Evolutionary conservation across 805 yeast species (phyloP).

Genomic region (Zygosaccharomyces siamensis): DNA sequence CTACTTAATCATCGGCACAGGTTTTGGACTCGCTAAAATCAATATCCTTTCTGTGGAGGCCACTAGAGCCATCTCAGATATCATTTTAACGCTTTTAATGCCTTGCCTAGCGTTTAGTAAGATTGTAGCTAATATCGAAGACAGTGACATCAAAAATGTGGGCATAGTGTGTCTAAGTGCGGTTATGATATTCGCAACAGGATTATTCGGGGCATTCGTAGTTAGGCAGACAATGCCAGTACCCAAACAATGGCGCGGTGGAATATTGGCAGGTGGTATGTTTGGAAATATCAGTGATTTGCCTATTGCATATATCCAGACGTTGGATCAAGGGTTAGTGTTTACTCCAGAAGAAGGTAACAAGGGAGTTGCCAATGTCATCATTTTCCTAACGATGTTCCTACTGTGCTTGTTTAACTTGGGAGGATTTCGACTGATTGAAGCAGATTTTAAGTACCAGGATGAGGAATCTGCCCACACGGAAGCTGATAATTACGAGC

Average conservation of each 20-base stretch:
- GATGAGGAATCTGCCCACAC: slow-evolving; percentile 24
- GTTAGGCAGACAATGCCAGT: slow-evolving; percentile 36
- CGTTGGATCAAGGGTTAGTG: slow-evolving; percentile 55
- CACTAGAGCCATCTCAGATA: slow-evolving; percentile 56
- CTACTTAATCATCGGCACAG: slow-evolving; percentile 65
- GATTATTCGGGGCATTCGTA: slow-evolving; percentile 43
- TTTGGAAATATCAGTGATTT: slow-evolving; percentile 73
- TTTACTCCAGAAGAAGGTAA: slow-evolving; percentile 58
- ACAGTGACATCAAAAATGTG: slow-evolving; percentile 60
- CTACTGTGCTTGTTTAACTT: slow-evolving; percentile 62
- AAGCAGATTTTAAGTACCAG: slow-evolving; percentile 52
- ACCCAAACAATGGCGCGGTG: slow-evolving; percentile 69
- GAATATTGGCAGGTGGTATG: slow-evolving; percentile 62
- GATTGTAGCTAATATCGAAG: slow-evolving; percentile 55
- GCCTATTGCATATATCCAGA: slow-evolving; percentile 73
- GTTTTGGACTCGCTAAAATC: slow-evolving; percentile 52
- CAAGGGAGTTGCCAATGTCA: slow-evolving; percentile 78
- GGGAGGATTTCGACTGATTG: slow-evolving; percentile 69
- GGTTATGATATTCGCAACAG: slow-evolving; percentile 47
- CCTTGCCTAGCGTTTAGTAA: slow-evolving; percentile 65
- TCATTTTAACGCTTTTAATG: slow-evolving; percentile 55
- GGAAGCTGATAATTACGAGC: slow-evolving; percentile 7
- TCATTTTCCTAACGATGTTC: slow-evolving; percentile 69
- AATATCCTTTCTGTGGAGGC: slow-evolving; percentile 62
- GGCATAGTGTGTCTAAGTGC: slow-evolving; percentile 59